Conservation (phyloP, 2,329 filamentous ascomycete species). For the Fusarium abutilonis region DNA sequence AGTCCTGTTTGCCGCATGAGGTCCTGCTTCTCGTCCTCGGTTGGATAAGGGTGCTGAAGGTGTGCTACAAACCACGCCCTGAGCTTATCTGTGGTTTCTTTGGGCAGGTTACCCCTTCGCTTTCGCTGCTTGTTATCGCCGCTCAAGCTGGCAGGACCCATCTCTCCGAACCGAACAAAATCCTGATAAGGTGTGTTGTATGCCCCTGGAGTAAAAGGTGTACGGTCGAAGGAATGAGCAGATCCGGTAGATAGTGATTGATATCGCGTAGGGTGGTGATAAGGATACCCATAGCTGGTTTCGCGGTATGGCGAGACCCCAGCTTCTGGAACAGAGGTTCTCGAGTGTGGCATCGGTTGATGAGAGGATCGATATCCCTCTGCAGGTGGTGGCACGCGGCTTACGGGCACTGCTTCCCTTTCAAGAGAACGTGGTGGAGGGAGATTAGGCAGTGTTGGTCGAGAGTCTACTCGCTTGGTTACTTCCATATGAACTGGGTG, state of each 20-base stretch:
- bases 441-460: constrained; percentile 55
- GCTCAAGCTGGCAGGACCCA: constrained; percentile 51
- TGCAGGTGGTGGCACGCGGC: constrained; percentile 47
- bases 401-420: constrained; percentile 47
- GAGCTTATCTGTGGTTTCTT: constrained; percentile 84
- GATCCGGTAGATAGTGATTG: constrained; percentile 60
- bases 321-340: constrained; percentile 48
- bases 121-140: constrained; percentile 65
- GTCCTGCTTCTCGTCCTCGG: constrained; percentile 86
- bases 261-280: constrained; percentile 56
- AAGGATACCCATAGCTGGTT: constrained; percentile 51
- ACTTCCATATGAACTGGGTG: constrained; percentile 49
- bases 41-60: constrained; percentile 83
- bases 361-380: constrained; percentile 52
- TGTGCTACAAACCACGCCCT: constrained; percentile 83
- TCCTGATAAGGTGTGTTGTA: constrained; percentile 57
- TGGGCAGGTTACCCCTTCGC: constrained; percentile 87
- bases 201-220: constrained; percentile 55
- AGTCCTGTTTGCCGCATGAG: constrained; percentile 80
- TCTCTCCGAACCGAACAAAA: constrained; percentile 55
- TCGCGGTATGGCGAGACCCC: constrained; percentile 48
- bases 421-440: constrained; percentile 53
- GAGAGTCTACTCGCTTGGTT: constrained; percentile 50
- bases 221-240: constrained; percentile 55
- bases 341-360: constrained; percentile 37